A percentile compares a stretch with the other conserved stretches of the same genome.
phyloP scores from a whole-genome alignment of 768 basidiomycete genomes.

The Rhodotorula graminis region DNA sequence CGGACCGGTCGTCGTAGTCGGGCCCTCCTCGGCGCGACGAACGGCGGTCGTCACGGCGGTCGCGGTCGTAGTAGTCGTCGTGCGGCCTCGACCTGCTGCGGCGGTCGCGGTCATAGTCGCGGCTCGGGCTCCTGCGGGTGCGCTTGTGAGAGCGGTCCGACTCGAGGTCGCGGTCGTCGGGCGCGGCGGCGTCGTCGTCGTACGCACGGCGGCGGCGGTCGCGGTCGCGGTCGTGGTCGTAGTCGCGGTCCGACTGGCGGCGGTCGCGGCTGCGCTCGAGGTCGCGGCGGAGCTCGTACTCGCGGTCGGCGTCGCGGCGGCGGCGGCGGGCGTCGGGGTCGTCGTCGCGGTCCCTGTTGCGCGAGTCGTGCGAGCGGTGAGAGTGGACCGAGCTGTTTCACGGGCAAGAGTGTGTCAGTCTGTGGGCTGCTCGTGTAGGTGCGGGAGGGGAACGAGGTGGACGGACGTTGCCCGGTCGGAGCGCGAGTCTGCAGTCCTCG shows the following conservation, averaged over 20 bases:
- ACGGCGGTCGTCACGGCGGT: constrained; percentile 10
- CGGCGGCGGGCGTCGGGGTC: constrained; percentile 39
- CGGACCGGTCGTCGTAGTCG: constrained; percentile 39
- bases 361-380: constrained; percentile 22
- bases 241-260: constrained; percentile 63
- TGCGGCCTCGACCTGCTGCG: background rate
- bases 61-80: constrained; percentile 42
- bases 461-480: constrained; percentile 23
- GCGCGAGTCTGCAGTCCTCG: background rate
- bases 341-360: background rate
- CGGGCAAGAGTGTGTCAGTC: background rate
- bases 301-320: constrained; percentile 35
- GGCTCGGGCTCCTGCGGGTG: constrained; percentile 47
- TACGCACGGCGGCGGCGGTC: constrained; percentile 20
- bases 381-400: constrained; percentile 16
- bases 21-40: constrained; percentile 2
- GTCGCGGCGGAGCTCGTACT: constrained; percentile 39
- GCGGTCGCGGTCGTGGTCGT: constrained; percentile 42
- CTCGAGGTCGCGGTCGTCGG: constrained; percentile 37
- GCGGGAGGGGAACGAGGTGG: background rate
- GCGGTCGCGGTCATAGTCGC: constrained; percentile 49
- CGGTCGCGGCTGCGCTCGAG: constrained; percentile 53
- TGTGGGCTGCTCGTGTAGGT: background rate
- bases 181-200: constrained; percentile 7
- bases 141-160: constrained; percentile 30